phyloP scores from a whole-genome alignment of 495 filamentous ascomycete genomes.

The Podospora bellae-mahoneyi region DNA sequence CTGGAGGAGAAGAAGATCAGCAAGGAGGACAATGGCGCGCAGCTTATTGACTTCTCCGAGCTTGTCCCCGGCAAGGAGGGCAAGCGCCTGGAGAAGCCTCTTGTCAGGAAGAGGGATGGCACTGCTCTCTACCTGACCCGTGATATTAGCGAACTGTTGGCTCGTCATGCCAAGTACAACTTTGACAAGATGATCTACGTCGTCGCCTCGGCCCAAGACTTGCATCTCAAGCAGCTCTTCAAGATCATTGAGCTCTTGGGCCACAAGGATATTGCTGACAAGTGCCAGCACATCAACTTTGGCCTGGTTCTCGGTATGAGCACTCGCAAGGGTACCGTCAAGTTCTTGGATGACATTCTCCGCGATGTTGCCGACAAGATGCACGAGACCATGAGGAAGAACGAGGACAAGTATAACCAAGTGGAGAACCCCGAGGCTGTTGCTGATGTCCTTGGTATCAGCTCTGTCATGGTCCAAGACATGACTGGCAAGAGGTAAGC shows the following conservation, averaged over 20 bases:
- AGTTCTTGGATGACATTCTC: slow-evolving; percentile 61
- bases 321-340: slow-evolving; percentile 55
- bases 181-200: slow-evolving; percentile 71
- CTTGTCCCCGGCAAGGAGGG: slow-evolving; percentile 58
- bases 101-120: slow-evolving; percentile 59
- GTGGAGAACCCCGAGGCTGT: slow-evolving; percentile 54
- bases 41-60: slow-evolving; percentile 84
- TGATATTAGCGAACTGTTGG: slow-evolving; percentile 61
- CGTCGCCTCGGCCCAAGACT: slow-evolving; percentile 58
- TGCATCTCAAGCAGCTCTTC: slow-evolving; percentile 61
- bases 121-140: slow-evolving; percentile 64
- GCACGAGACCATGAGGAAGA: slow-evolving; percentile 63
- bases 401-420: slow-evolving; percentile 57
- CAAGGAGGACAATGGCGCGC: slow-evolving; percentile 80
- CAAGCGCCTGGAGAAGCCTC: slow-evolving; percentile 54
- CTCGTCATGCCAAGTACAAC: slow-evolving; percentile 57
- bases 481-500: slow-evolving; percentile 61
- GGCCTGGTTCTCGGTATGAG: slow-evolving; percentile 61
- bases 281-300: slow-evolving; percentile 61
- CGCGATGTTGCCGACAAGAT: slow-evolving; percentile 59
- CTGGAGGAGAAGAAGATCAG: slow-evolving; percentile 72
- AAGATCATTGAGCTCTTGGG: slow-evolving; percentile 61
- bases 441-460: slow-evolving; percentile 59
- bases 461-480: slow-evolving; percentile 63
- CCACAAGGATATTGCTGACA: slow-evolving; percentile 54